These are phyloP conservation scores for Triglochin maritima DNA, from an alignment of 106 monocot species.

Conservation along the genomic window DNA sequence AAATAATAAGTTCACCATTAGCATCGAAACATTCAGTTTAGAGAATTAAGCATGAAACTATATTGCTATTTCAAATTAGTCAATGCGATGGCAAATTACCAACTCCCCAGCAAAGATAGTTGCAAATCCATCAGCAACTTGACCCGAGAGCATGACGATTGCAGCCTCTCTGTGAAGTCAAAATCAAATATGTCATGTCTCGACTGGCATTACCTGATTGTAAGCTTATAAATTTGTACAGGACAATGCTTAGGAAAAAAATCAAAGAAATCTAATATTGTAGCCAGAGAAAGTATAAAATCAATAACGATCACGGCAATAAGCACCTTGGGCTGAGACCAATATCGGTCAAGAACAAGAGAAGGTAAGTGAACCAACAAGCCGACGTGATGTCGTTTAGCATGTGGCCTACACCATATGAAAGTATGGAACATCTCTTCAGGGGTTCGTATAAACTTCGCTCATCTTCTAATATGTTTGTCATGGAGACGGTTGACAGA, in stretches of 20 bases:
- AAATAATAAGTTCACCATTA: not conserved
- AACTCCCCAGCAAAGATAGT: conserved; percentile 80
- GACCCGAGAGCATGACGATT: conserved; percentile 88
- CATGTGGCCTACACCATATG: conserved; percentile 85
- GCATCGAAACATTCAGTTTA: too few relatives aligned
- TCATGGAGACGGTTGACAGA: too few relatives aligned
- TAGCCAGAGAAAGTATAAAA: too few relatives aligned
- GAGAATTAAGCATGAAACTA: too few relatives aligned
- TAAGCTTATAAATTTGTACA: too few relatives aligned
- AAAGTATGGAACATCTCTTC: conserved; percentile 45
- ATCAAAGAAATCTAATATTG: too few relatives aligned
- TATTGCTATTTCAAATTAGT: too few relatives aligned
- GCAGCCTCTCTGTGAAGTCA: conserved; percentile 53
- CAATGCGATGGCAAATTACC: conserved; percentile 25
- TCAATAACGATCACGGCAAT: too few relatives aligned
- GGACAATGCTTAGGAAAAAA: too few relatives aligned
- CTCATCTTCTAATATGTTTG: not conserved
- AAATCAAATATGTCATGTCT: not conserved
- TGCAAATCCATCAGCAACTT: conserved; percentile 77
- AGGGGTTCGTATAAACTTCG: conserved; percentile 19
- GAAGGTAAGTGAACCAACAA: conserved; percentile 91
- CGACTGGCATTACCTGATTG: not conserved
- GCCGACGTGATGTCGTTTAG: conserved; percentile 89
- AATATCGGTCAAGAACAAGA: conserved; percentile 81
- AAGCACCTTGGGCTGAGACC: conserved; percentile 72